Percentiles rank a stretch among this genome's conserved stretches.
phyloP scores from a whole-genome alignment of 2,329 filamentous ascomycete species.

The Fusarium duplospermum region DNA sequence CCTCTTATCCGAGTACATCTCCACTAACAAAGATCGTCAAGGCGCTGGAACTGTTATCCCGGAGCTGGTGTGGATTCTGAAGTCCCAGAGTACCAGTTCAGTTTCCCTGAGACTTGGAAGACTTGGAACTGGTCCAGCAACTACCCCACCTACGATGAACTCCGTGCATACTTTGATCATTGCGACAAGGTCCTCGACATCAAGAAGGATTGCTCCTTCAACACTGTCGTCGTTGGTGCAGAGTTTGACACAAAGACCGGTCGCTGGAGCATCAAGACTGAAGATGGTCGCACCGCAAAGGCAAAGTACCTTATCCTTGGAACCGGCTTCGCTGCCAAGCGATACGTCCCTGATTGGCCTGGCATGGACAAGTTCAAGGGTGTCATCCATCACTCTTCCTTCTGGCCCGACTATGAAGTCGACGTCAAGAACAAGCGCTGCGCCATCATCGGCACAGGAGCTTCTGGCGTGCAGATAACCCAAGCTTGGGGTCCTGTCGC shows the following conservation, averaged over 20 bases:
- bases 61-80: constrained; percentile 66
- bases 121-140: constrained; percentile 68
- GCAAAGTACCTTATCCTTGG: constrained; percentile 65
- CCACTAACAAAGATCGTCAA: not conserved
- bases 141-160: constrained; percentile 63
- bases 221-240: constrained; percentile 64
- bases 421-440: constrained; percentile 68
- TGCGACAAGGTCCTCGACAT: constrained; percentile 66
- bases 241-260: constrained; percentile 60
- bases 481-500: constrained; percentile 69
- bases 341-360: constrained; percentile 70
- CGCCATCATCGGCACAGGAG: constrained; percentile 73
- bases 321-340: constrained; percentile 68
- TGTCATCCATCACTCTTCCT: constrained; percentile 68
- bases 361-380: constrained; percentile 71
- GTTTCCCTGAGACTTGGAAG: constrained; percentile 62
- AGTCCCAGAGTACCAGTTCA: constrained; percentile 65
- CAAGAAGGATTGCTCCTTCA: constrained; percentile 68
- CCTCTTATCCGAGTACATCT: not conserved
- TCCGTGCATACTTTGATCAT: constrained; percentile 69
- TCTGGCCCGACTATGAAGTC: constrained; percentile 69
- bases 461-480: constrained; percentile 72
- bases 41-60: constrained; percentile 69
- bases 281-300: constrained; percentile 61
- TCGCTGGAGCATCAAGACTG: constrained; percentile 63